phyloP scores from a whole-genome alignment of 73 alveolate genomes.

The Paramecium tetraurelia region DNA sequence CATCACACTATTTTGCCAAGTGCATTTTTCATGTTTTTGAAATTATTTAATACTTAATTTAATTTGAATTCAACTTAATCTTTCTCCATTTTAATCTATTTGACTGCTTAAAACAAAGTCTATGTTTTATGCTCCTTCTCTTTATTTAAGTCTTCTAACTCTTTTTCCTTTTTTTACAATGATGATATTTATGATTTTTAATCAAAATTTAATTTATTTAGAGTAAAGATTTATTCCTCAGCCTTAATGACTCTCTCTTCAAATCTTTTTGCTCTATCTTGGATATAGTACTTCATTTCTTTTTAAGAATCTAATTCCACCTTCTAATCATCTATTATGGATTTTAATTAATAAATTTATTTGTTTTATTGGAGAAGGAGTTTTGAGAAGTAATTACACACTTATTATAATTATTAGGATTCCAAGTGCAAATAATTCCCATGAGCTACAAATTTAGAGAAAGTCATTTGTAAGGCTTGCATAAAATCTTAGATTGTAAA shows the following conservation, averaged over 20 bases:
- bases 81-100: background rate
- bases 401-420: background rate
- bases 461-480: background rate
- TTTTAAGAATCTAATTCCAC: background rate
- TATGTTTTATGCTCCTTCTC: background rate
- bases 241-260: background rate
- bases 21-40: background rate
- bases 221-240: background rate
- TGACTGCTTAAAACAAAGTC: background rate
- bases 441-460: background rate
- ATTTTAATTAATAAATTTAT: background rate
- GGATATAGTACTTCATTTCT: background rate
- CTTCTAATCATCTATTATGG: background rate
- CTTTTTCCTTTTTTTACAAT: background rate
- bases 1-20: background rate
- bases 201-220: background rate
- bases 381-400: background rate
- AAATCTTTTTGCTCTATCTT: background rate
- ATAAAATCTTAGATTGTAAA: background rate
- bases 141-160: background rate
- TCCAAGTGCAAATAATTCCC: conserved; percentile 2
- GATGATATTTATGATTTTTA: background rate
- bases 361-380: background rate
- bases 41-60: background rate
- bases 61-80: background rate